These are phyloP conservation scores for Isoetes taiwanensis DNA, from an alignment of 75 land plant genomes.

Conservation along the genomic window DNA sequence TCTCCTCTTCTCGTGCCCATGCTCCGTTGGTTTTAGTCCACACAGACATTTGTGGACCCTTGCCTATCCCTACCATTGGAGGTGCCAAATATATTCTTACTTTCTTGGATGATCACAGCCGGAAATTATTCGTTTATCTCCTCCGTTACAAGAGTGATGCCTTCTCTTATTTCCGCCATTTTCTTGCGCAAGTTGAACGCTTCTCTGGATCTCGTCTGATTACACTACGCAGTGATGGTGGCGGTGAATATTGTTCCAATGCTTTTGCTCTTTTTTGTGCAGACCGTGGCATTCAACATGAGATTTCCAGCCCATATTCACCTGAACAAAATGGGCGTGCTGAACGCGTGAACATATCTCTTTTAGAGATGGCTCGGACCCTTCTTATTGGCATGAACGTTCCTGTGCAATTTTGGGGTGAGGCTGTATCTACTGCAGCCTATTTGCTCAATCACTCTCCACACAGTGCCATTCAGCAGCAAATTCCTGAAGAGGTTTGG, in stretches of 20 bases:
- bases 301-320: no score
- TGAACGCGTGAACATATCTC: conserved; percentile 18
- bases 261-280: conserved; percentile 6
- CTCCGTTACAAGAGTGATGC: not conserved
- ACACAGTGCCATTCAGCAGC: no score
- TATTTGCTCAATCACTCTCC: no score
- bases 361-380: conserved; percentile 9
- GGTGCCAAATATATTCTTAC: conserved; percentile 10
- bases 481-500: no score
- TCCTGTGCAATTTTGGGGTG: conserved; percentile 5
- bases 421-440: conserved; percentile 1
- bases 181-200: conserved; percentile 7
- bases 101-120: conserved; percentile 12
- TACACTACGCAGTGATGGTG: conserved; percentile 10
- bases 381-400: not conserved
- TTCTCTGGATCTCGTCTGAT: not conserved
- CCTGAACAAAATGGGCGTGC: conserved; percentile 2
- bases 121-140: not conserved
- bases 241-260: conserved; percentile 13
- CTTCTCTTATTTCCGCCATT: not conserved
- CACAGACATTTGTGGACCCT: conserved; percentile 16
- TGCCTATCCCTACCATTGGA: not conserved
- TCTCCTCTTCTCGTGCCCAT: no score
- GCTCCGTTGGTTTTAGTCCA: conserved; percentile 11
- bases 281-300: conserved; percentile 11